These are phyloP conservation scores for Wickerhamiella occidentalis DNA, from an alignment of 805 yeast genomes.

Conservation along the genomic window DNA sequence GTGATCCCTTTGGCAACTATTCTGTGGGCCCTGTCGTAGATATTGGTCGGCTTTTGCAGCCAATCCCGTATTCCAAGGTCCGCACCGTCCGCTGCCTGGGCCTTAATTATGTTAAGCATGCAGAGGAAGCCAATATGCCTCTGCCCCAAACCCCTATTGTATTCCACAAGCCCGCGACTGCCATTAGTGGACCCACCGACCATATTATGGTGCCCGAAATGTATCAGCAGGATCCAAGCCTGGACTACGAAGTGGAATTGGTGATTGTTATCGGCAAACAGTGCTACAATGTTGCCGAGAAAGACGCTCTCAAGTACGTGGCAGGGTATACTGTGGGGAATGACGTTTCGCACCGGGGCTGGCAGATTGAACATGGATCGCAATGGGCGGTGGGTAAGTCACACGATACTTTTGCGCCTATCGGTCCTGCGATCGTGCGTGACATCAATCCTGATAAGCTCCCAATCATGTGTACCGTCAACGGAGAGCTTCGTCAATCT, in stretches of 20 bases:
- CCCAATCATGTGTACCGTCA: slow-evolving; percentile 32
- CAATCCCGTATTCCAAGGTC: slow-evolving; percentile 31
- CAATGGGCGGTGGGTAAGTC: slow-evolving; percentile 43
- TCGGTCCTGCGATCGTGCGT: slow-evolving; percentile 43
- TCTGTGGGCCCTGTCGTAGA: slow-evolving; percentile 30
- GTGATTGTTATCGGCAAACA: slow-evolving; percentile 42
- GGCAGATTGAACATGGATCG: slow-evolving; percentile 42
- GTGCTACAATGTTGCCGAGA: slow-evolving; percentile 34
- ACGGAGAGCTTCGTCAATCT: slow-evolving; percentile 38
- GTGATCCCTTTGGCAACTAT: slow-evolving; percentile 35
- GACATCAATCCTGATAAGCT: slow-evolving; percentile 29
- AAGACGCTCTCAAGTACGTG: slow-evolving; percentile 36
- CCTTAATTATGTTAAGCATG: slow-evolving; percentile 38
- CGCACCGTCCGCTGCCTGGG: slow-evolving; percentile 39
- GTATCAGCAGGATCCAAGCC: slow-evolving; percentile 25
- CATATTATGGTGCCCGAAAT: slow-evolving; percentile 31
- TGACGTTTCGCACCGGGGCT: slow-evolving; percentile 45
- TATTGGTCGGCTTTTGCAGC: slow-evolving; percentile 32
- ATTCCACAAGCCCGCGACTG: slow-evolving; percentile 39
- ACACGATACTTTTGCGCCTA: slow-evolving; percentile 46
- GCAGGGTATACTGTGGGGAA: slow-evolving; percentile 44
- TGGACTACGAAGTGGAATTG: slow-evolving; percentile 46
- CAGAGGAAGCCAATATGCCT: slow-evolving; percentile 31
- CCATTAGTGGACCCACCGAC: slow-evolving; percentile 35
- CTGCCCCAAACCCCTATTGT: slow-evolving; percentile 39